Evolutionary conservation across 139 green algal genomes (phyloP).

Genomic region (Asterochloris sp.): DNA sequence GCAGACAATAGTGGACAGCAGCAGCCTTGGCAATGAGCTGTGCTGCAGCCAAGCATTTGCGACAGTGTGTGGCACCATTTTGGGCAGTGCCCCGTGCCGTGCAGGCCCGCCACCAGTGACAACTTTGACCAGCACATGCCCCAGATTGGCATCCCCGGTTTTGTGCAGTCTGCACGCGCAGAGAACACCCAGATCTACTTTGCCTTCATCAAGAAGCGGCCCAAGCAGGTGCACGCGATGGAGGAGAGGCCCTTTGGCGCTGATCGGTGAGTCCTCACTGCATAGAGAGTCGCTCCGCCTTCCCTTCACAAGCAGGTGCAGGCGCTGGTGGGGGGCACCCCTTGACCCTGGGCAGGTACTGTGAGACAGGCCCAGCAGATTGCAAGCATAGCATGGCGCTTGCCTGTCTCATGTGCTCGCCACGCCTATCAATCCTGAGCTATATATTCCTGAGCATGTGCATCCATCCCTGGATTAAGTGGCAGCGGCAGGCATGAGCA

Average conservation of each 20-base stretch:
- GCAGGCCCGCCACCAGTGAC: constrained; percentile 16
- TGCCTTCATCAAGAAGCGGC: constrained; percentile 27
- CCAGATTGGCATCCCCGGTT: constrained; percentile 27
- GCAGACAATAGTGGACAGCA: neutral
- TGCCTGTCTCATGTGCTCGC: no score
- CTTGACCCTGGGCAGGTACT: neutral
- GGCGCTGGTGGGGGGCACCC: neutral
- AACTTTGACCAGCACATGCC: constrained; percentile 18
- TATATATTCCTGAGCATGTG: neutral
- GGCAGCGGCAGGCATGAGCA: neutral
- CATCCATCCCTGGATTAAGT: neutral
- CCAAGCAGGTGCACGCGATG: neutral
- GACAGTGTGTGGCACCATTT: neutral
- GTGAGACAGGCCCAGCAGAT: no score
- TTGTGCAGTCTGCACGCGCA: neutral
- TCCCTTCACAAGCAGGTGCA: neutral
- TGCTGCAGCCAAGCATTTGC: neutral
- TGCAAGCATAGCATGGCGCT: no score
- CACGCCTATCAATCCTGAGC: neutral
- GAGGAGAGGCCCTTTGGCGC: neutral
- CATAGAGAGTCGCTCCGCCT: neutral
- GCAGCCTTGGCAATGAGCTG: neutral
- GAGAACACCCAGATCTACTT: neutral
- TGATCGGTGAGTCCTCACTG: constrained; percentile 2
- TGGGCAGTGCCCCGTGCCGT: neutral